These are phyloP conservation scores for Wickerhamomyces bisporus DNA, from an alignment of 805 yeast genomes.

Conservation along the genomic window DNA sequence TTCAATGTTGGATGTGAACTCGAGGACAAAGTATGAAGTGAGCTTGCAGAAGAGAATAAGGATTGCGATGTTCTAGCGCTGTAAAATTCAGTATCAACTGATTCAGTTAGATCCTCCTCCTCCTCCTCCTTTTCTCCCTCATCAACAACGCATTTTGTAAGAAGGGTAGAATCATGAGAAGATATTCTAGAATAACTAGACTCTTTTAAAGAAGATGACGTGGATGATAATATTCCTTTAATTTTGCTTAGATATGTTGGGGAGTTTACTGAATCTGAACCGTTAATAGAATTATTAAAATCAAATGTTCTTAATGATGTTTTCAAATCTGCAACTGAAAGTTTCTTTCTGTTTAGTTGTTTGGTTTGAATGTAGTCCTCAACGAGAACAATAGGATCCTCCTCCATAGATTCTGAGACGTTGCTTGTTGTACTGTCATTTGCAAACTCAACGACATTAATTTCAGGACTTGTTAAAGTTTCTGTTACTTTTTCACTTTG, in stretches of 20 bases:
- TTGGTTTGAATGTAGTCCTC: slow-evolving; percentile 49
- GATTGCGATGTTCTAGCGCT: slow-evolving; percentile 7
- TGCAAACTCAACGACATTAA: slow-evolving; percentile 10
- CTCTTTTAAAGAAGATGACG: background rate
- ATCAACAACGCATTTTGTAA: background rate
- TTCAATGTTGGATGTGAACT: slow-evolving; percentile 14
- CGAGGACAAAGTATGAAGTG: slow-evolving; percentile 4
- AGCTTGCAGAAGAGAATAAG: background rate
- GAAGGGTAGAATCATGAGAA: background rate
- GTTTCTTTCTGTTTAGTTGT: slow-evolving; percentile 18
- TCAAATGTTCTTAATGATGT: slow-evolving; percentile 18
- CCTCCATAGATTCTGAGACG: too few relatives aligned
- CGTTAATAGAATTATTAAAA: background rate
- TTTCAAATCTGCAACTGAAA: slow-evolving; percentile 31
- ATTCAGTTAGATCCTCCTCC: background rate
- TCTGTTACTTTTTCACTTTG: slow-evolving; percentile 8
- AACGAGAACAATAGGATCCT: slow-evolving; percentile 38
- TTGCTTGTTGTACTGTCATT: too few relatives aligned
- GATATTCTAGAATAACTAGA: background rate
- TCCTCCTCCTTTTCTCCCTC: slow-evolving; percentile 1
- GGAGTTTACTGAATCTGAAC: background rate
- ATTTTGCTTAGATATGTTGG: slow-evolving; percentile 12
- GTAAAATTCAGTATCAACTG: slow-evolving; percentile 2
- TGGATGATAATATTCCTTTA: slow-evolving; percentile 8
- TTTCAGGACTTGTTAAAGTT: slow-evolving; percentile 12